A percentile compares a stretch with the other conserved stretches of the same genome.
Evolutionary conservation across 306 rosid species (phyloP).

Genomic region (Cucurbita pepo): DNA sequence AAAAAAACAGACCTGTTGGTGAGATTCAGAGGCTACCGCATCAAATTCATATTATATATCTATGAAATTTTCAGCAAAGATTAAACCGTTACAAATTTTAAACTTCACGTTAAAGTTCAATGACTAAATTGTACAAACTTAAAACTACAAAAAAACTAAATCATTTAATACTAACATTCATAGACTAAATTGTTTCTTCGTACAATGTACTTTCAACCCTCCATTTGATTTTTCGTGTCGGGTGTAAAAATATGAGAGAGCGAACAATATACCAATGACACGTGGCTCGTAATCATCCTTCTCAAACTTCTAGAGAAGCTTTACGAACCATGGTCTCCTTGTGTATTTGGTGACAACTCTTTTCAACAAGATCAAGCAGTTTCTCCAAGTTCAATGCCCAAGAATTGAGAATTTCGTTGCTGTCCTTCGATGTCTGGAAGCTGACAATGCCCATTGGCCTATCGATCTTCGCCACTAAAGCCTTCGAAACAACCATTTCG

Average conservation of each 20-base stretch:
- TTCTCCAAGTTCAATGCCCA: slow-evolving; percentile 94
- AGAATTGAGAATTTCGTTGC: slow-evolving; percentile 71
- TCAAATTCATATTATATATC: neutral
- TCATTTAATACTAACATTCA: neutral
- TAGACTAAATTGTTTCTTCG: neutral
- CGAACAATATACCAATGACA: neutral
- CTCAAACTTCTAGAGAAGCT: slow-evolving; percentile 59
- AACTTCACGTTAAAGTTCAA: neutral
- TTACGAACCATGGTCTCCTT: slow-evolving; percentile 94
- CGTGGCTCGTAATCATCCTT: neutral
- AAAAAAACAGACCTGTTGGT: neutral
- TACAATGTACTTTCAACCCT: too few relatives aligned
- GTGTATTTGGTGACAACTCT: slow-evolving; percentile 94
- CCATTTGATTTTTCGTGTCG: neutral
- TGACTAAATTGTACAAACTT: neutral
- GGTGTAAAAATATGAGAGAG: neutral
- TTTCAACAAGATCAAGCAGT: slow-evolving; percentile 90
- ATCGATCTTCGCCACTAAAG: slow-evolving; percentile 78
- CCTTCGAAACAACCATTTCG: slow-evolving; percentile 97
- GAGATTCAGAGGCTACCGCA: neutral
- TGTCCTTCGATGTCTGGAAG: slow-evolving; percentile 80
- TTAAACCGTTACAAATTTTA: neutral
- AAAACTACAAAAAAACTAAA: neutral
- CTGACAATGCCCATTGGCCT: slow-evolving; percentile 73
- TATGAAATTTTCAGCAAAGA: neutral